A percentile compares a stretch with the other conserved stretches of the same genome.
These are phyloP conservation scores for Moricandia moricandioides DNA, from an alignment of 345 rosid genomes.

Conservation along the genomic window DNA sequence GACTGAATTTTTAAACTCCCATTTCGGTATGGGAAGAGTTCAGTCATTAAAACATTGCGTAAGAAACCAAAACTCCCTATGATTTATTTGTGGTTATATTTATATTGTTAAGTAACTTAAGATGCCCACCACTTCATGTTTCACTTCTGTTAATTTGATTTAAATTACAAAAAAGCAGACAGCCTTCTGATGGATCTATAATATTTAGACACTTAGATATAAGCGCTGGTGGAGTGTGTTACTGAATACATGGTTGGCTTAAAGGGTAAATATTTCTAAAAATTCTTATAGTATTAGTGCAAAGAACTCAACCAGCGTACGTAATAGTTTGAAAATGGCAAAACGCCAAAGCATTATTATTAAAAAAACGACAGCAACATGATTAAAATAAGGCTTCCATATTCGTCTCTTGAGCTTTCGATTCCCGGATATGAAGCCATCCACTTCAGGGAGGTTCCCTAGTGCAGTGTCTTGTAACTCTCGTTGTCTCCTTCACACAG, in stretches of 20 bases:
- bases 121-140: conserved; percentile 22
- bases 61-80: conserved; percentile 28
- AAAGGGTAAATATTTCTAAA: not conserved
- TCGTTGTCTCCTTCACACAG: no score
- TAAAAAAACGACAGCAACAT: not conserved
- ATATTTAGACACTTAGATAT: not conserved
- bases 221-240: not conserved
- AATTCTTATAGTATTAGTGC: not conserved
- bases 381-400: not conserved
- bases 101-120: conserved; percentile 16
- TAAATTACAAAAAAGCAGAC: conserved; percentile 19
- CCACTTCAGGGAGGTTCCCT: not conserved
- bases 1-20: conserved; percentile 32
- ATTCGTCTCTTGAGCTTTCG: not conserved
- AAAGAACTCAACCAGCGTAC: not conserved
- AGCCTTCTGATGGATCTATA: conserved; percentile 28
- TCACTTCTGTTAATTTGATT: conserved; percentile 15
- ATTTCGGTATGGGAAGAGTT: conserved; percentile 37
- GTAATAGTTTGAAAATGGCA: not conserved
- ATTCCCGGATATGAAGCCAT: not conserved
- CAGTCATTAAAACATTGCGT: conserved; percentile 36
- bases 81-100: conserved; percentile 25
- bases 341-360: not conserved
- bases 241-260: not conserved
- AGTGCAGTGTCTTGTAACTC: no score